Conservation (phyloP, 2,329 filamentous ascomycete species). For the Stemphylium vesicarium region DNA sequence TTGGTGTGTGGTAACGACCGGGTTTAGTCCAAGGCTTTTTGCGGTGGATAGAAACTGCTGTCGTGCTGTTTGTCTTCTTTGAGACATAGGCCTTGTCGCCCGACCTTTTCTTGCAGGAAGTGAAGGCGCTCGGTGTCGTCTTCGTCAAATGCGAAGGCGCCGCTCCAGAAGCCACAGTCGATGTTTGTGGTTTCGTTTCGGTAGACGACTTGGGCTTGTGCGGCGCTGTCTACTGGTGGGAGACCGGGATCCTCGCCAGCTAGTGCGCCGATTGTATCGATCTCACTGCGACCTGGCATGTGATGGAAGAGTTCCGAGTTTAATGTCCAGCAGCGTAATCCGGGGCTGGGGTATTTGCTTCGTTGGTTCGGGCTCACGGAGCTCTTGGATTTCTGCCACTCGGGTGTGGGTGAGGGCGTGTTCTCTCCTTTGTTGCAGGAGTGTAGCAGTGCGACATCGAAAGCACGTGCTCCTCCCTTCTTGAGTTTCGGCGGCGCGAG, state of each 20-base stretch:
- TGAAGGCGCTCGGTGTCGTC: conserved; percentile 38
- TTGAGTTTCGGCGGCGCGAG: conserved; percentile 45
- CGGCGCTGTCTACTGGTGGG: conserved; percentile 46
- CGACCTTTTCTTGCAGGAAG: conserved; percentile 48
- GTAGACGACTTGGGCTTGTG: conserved; percentile 36
- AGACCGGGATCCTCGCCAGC: conserved; percentile 39
- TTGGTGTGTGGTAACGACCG: not conserved
- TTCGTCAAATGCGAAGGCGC: conserved; percentile 45
- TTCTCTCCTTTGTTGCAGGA: conserved; percentile 46
- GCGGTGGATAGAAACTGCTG: conserved; percentile 10
- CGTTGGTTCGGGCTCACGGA: conserved; percentile 26
- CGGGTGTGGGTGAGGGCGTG: conserved; percentile 37
- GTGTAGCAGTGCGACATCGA: conserved; percentile 53
- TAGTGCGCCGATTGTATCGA: conserved; percentile 43
- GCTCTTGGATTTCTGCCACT: conserved; percentile 27
- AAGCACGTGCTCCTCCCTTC: conserved; percentile 44
- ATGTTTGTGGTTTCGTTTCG: conserved; percentile 49
- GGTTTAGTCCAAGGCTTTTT: conserved; percentile 19
- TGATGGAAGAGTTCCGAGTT: conserved; percentile 56
- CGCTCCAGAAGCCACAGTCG: conserved; percentile 50
- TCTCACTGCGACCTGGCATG: conserved; percentile 49
- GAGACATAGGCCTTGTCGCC: conserved; percentile 47
- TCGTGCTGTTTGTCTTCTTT: conserved; percentile 34
- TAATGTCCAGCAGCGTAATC: conserved; percentile 52
- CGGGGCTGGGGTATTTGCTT: conserved; percentile 42